Base-by-base conservation (phyloP, 2,329 filamentous ascomycete species). In the Volutella citrinella region DNA sequence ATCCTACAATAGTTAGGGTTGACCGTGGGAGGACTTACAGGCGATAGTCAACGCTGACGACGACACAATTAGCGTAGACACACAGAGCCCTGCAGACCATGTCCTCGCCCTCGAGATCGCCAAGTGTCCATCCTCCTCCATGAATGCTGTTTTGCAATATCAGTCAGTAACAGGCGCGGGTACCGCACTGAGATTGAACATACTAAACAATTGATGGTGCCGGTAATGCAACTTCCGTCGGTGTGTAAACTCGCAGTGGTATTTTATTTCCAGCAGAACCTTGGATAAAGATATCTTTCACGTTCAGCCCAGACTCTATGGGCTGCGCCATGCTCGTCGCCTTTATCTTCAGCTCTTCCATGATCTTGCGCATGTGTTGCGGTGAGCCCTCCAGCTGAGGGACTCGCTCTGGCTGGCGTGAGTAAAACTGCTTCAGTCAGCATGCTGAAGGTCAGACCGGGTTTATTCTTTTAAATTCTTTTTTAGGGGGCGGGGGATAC, bases 61-160 rank as follows among this genome's bases (percentile, higher is more conserved):
- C 32, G 15, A 34, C 15, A 4, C 22, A 6, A 4, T 26, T 16
- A 16, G 15, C 20, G 13, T 28, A 13, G 4, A 23, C 15, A 16
- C 32, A 34, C 9, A 34, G 27, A 10, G 32, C 32, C 10, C 32
- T 12, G 10, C 32, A 34, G 8, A 16, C 25, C 16, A 34, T 34
- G 6, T 34, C 32, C 20, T 34, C 32, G 9, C 32, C 32, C 8
- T 34, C 32, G 7, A 34, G 25, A 9, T 34, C 32, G 9, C 32
- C 32, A 8, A 34, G 14, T 7, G 32, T 34, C 32, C 32, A 34
- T 16, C 32, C 32, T 7, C 32, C 32, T 23, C 32, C 32, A 9
- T 34, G 32, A 7, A 34, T 28, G 7, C 32, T 34, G 13, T n/a
- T n/a, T n/a, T n/a, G n/a, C n/a, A n/a, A n/a, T n/a, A n/a, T n/a